Percentiles rank a stretch among this genome's conserved stretches.
Conservation (phyloP, 106 monocot species). For the Acanthochlamys bracteata region DNA sequence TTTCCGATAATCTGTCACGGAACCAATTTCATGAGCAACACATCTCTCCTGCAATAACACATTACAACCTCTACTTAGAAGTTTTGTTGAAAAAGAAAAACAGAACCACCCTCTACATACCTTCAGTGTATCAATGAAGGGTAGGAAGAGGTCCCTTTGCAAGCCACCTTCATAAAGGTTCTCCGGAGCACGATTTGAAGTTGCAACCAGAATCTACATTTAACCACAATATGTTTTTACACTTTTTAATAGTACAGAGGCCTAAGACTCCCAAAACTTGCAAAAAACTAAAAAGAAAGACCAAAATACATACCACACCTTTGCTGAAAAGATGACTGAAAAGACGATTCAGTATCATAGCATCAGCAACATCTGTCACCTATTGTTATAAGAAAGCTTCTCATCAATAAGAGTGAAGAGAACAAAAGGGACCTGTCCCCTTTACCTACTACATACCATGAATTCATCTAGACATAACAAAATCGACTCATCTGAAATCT, state of each 20-base stretch:
- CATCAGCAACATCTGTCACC: slow-evolving; percentile 99
- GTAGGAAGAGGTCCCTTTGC: slow-evolving; percentile 94
- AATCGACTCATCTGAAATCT: slow-evolving; percentile 94
- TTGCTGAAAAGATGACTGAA: slow-evolving; percentile 88
- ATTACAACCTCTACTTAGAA: background rate
- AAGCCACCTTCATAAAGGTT: slow-evolving; percentile 96
- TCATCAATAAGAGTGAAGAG: background rate
- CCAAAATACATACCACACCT: slow-evolving; percentile 63
- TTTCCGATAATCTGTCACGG: slow-evolving; percentile 78
- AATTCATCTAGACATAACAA: slow-evolving; percentile 97
- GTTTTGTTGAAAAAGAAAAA: too few relatives aligned
- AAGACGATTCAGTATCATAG: slow-evolving; percentile 92
- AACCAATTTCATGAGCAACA: slow-evolving; percentile 74
- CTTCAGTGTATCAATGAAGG: slow-evolving; percentile 89
- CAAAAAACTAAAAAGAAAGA: background rate
- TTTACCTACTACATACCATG: slow-evolving; percentile 60
- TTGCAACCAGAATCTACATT: slow-evolving; percentile 74
- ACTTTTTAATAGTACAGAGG: background rate
- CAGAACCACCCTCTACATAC: slow-evolving; percentile 17
- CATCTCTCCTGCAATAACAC: slow-evolving; percentile 74
- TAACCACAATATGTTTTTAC: background rate
- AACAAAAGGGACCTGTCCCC: slow-evolving; percentile 25
- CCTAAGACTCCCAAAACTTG: too few relatives aligned
- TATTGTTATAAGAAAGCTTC: slow-evolving; percentile 16
- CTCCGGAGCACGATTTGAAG: slow-evolving; percentile 97